Conservation (phyloP, 2,329 filamentous ascomycete genomes). For the Amylocarpus encephaloides region DNA sequence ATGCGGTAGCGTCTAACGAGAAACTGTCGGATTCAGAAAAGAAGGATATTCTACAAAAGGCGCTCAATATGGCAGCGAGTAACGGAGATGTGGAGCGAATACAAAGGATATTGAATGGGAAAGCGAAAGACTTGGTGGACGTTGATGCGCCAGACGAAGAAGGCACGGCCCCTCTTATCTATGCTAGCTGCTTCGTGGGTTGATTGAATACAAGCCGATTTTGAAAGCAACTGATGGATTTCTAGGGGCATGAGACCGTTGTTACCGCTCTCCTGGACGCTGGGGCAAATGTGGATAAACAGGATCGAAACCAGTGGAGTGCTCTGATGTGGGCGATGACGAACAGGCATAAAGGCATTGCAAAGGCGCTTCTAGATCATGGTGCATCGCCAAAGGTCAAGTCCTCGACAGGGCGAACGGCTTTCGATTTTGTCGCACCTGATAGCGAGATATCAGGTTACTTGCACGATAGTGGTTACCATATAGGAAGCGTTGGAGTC, state of each 20-base stretch:
- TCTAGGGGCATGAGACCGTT: constrained; percentile 78
- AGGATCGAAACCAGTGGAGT: constrained; percentile 96
- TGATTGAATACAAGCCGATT: background rate
- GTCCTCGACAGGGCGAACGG: constrained; percentile 87
- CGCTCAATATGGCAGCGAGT: constrained; percentile 89
- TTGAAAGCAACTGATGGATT: constrained; percentile 12
- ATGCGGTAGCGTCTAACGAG: constrained; percentile 68
- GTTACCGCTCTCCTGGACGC: constrained; percentile 78
- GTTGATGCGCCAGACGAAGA: constrained; percentile 87
- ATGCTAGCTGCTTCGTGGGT: constrained; percentile 92
- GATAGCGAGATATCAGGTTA: constrained; percentile 97
- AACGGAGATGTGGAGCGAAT: constrained; percentile 88
- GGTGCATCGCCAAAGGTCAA: constrained; percentile 94
- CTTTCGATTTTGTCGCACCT: constrained; percentile 90
- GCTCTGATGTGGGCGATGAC: constrained; percentile 99
- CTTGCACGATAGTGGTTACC: constrained; percentile 88
- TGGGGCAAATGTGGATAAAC: constrained; percentile 82
- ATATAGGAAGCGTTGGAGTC: constrained; percentile 72
- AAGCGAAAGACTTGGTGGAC: constrained; percentile 70
- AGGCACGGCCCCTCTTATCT: constrained; percentile 92
- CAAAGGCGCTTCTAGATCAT: constrained; percentile 85
- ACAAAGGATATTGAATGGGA: constrained; percentile 65
- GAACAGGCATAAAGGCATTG: constrained; percentile 92
- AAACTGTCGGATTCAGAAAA: constrained; percentile 73
- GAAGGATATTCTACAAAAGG: constrained; percentile 73